phyloP scores from a whole-genome alignment of 2,329 filamentous ascomycete species.

The Pseudocercospora fuligena region DNA sequence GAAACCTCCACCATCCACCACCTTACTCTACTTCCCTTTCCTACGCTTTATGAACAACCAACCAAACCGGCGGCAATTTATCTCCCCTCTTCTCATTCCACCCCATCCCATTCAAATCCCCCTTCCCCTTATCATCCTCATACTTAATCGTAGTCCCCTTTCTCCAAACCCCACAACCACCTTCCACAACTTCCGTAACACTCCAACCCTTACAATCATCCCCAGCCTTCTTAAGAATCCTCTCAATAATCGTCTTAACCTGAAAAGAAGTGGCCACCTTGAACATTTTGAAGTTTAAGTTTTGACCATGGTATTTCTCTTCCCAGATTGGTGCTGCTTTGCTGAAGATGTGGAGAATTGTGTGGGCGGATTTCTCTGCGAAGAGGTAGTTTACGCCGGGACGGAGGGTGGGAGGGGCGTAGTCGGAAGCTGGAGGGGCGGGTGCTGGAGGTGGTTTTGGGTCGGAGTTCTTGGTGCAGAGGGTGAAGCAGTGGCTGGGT shows the following conservation, averaged over 20 bases:
- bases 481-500: background rate
- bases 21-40: too few relatives aligned
- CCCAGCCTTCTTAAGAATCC: constrained; percentile 29
- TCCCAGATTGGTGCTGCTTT: constrained; percentile 36
- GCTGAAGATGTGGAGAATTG: constrained; percentile 39
- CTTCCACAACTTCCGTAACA: constrained; percentile 41
- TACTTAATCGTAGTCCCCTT: constrained; percentile 41
- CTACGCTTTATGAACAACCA: constrained; percentile 38
- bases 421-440: constrained; percentile 21
- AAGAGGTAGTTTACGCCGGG: constrained; percentile 39
- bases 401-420: constrained; percentile 25
- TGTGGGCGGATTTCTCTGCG: constrained; percentile 31
- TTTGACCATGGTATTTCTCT: constrained; percentile 26
- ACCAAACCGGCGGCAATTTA: constrained; percentile 42
- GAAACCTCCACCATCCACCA: too few relatives aligned
- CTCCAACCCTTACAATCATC: constrained; percentile 37
- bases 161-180: constrained; percentile 37
- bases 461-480: background rate
- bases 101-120: constrained; percentile 36
- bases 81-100: constrained; percentile 40
- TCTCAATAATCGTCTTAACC: constrained; percentile 39
- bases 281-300: constrained; percentile 41
- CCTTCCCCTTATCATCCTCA: constrained; percentile 36
- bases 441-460: constrained; percentile 3
- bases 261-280: constrained; percentile 35